A percentile compares a stretch with the other conserved stretches of the same genome.
Evolutionary conservation across 441 rosid genomes (phyloP).

Genomic region (Mallotus repandus): DNA sequence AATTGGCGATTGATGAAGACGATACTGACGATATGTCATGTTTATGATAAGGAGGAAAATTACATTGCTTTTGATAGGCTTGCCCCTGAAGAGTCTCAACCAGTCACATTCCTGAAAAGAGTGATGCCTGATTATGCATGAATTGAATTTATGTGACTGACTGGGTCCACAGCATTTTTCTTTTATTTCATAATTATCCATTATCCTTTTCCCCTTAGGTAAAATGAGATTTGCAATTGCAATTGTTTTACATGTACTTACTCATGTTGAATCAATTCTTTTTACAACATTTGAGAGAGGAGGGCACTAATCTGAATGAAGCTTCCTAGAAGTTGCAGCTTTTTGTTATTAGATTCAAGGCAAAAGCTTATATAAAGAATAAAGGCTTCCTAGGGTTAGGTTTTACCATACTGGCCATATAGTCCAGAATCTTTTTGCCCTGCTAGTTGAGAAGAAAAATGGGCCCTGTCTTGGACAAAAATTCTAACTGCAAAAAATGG

Average conservation of each 20-base stretch:
- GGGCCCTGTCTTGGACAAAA: slow-evolving; percentile 4
- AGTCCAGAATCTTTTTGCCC: not conserved
- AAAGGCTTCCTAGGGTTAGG: not conserved
- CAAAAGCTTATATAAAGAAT: not conserved
- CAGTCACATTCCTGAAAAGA: slow-evolving; percentile 71
- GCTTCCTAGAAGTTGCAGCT: slow-evolving; percentile 28
- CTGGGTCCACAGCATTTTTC: slow-evolving; percentile 1
- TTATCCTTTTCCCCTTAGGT: slow-evolving; percentile 9
- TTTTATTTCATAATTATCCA: slow-evolving; percentile 20
- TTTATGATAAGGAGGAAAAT: slow-evolving; percentile 62
- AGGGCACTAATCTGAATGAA: slow-evolving; percentile 18
- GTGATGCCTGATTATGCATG: slow-evolving; percentile 75
- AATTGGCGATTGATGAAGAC: slow-evolving; percentile 93
- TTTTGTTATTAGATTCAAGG: slow-evolving; percentile 10
- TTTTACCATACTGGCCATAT: not conserved
- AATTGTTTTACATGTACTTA: slow-evolving; percentile 12
- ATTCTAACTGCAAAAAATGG: not conserved
- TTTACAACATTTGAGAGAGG: not conserved
- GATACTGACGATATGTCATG: slow-evolving; percentile 81
- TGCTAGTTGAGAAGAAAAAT: not conserved
- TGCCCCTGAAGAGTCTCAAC: slow-evolving; percentile 67
- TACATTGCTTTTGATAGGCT: slow-evolving; percentile 65
- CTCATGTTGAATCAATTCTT: slow-evolving; percentile 16
- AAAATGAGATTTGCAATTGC: slow-evolving; percentile 20
- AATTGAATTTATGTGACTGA: slow-evolving; percentile 28